phyloP scores from a whole-genome alignment of 2,329 filamentous ascomycete genomes.

The Juglanconis oblonga region DNA sequence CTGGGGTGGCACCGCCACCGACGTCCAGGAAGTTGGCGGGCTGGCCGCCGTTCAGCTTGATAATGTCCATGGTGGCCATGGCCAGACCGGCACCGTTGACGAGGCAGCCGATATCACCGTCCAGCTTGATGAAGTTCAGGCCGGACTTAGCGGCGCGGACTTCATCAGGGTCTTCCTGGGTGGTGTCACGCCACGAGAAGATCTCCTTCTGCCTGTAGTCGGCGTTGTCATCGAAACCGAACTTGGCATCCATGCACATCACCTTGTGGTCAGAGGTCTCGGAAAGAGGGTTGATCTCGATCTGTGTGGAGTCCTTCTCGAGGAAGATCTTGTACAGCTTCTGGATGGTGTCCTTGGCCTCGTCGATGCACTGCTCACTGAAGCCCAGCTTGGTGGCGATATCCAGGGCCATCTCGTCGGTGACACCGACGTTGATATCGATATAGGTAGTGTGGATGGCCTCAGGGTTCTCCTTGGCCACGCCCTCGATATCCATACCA shows the following conservation, averaged over 20 bases:
- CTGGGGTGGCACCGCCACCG: conserved; percentile 92
- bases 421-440: conserved; percentile 92
- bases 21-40: conserved; percentile 99
- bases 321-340: conserved; percentile 99
- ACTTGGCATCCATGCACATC: conserved; percentile 98
- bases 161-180: conserved; percentile 96
- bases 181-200: conserved; percentile 89
- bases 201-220: conserved; percentile 97
- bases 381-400: conserved; percentile 93
- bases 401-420: conserved; percentile 86
- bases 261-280: conserved; percentile 99
- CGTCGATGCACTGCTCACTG: conserved; percentile 94
- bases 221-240: conserved; percentile 98
- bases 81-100: conserved; percentile 98
- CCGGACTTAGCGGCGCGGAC: conserved; percentile 92
- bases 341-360: conserved; percentile 94
- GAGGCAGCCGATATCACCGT: conserved; percentile 97
- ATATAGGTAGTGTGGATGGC: conserved; percentile 93
- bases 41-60: conserved; percentile 96
- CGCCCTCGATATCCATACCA: conserved; percentile 98
- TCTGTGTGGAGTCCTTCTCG: conserved; percentile 98
- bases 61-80: conserved; percentile 99
- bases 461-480: conserved; percentile 95
- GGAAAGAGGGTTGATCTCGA: conserved; percentile 98
- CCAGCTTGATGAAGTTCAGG: conserved; percentile 99